Conservation (phyloP, 202 grass and related monocot genomes). For the Miscanthus sacchariflorus region DNA sequence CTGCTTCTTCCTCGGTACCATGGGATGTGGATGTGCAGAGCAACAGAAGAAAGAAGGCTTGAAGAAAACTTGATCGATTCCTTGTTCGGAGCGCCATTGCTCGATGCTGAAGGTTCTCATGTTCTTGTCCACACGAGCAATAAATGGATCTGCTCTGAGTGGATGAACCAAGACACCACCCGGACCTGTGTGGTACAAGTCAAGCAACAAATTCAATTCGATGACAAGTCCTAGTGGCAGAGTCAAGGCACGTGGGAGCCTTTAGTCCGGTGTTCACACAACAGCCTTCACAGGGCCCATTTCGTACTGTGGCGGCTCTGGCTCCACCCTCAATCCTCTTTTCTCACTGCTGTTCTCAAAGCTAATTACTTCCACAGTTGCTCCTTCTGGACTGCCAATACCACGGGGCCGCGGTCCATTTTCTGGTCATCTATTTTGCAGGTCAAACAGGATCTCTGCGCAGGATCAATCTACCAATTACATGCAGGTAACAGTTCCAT, state of each 20-base stretch:
- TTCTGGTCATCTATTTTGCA: too few species aligned
- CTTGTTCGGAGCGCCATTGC: not conserved
- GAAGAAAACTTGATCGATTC: not conserved
- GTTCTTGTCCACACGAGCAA: not conserved
- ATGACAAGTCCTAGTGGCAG: not conserved
- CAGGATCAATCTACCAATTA: too few species aligned
- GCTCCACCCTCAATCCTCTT: not conserved
- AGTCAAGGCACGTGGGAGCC: not conserved
- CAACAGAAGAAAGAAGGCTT: not conserved
- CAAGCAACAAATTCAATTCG: not conserved
- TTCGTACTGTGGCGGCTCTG: not conserved
- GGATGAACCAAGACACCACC: too few species aligned
- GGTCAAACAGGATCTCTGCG: too few species aligned
- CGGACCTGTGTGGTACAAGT: too few species aligned
- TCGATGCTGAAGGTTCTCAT: not conserved
- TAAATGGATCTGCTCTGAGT: not conserved
- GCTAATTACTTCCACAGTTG: too few species aligned
- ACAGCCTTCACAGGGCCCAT: not conserved
- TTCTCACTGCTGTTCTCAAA: too few species aligned
- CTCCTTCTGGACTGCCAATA: too few species aligned
- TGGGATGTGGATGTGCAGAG: not conserved
- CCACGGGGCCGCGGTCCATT: too few species aligned
- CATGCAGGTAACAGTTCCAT: too few species aligned
- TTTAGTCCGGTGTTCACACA: not conserved
- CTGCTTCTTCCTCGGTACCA: conserved; percentile 21